Conservation (phyloP, 2,329 filamentous ascomycete genomes). For the Aspergillus neoniger region DNA sequence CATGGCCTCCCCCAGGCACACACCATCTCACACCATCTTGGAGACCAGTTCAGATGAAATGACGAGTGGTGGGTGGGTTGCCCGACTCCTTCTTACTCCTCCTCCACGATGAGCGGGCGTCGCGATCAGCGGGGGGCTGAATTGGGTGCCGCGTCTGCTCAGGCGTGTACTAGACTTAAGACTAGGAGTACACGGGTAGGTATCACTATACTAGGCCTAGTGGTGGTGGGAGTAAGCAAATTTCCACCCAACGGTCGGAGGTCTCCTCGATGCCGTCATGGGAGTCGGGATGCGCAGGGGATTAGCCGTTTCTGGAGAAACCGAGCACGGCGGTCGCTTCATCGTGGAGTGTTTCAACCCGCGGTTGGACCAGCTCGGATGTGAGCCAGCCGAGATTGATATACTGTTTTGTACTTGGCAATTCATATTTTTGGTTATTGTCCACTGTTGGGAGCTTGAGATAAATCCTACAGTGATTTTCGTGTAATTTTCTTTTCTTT, state of each 20-base stretch:
- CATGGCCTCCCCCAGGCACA: conserved; percentile 8
- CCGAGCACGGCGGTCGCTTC: conserved; percentile 14
- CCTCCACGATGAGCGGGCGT: background rate
- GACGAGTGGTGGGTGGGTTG: background rate
- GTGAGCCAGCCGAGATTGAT: background rate
- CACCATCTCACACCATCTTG: background rate
- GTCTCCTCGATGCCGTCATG: conserved; percentile 19
- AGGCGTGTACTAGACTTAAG: background rate
- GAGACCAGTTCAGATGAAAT: background rate
- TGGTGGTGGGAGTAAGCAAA: background rate
- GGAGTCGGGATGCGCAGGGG: background rate
- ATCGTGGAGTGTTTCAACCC: background rate
- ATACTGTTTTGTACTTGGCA: background rate
- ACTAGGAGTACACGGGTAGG: too few relatives aligned
- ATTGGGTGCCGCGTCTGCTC: background rate
- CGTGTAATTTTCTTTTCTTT: too few relatives aligned
- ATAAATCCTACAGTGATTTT: too few relatives aligned
- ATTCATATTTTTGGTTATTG: background rate
- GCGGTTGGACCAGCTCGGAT: background rate
- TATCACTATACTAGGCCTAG: too few relatives aligned
- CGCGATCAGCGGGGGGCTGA: conserved; percentile 5
- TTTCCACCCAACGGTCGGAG: background rate
- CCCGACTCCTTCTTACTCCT: background rate
- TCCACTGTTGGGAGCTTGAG: too few relatives aligned
- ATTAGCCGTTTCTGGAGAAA: conserved; percentile 23